Base-by-base conservation (phyloP, 192 early-diverging fungal species). In the Rhizoclosmatium sp. region DNA sequence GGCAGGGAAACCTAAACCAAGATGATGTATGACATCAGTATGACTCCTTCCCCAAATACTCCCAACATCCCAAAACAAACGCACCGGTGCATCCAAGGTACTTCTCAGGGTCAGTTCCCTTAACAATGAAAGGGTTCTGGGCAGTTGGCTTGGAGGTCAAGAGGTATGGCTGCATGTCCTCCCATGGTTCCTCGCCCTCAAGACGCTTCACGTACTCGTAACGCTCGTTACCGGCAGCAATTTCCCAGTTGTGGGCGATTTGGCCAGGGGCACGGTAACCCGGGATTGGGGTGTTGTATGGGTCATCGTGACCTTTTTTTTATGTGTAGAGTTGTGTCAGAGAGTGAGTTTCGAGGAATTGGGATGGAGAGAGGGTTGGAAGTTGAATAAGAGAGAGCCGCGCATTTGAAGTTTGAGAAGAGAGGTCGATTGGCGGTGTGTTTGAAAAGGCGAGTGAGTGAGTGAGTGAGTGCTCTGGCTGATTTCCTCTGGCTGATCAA, bases 81-180 rank as follows among this genome's bases (percentile, higher is more conserved):
- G 48, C 87, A 96, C 95, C 95, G 82, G 94, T 92, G 92, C 98
- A 99, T 44, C 95, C 98, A 74, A 98, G 90, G 79, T 94, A 93
- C 60, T 94, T 92, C 81, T 91, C 89, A 61, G 89, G 88, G 81
- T 97, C 94, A 59, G 88, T 85, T 45, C 95, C 95, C 65, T 86
- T 82, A 66, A 99, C 92, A 74, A 97, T 87, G 75, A 96, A 92
- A 74, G 97, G 98, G 84, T 95, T 90, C 46, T 87, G 84, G 82
- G 88, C 87, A 58, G 98, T 98, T 59, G 93, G 94, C 78, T 91
- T 85, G 80, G 91, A 87, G 42, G 86, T 85, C 81, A 97, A 70
- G 44, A 85, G 58, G 80, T 98, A 87, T 46, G 95, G 95, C 31
- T 91, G 87, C 86, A 97, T 84, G 82, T 98, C 96, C 77, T 91